Base-by-base conservation (phyloP, 305 asterid species). In the Salvia sclarea region DNA sequence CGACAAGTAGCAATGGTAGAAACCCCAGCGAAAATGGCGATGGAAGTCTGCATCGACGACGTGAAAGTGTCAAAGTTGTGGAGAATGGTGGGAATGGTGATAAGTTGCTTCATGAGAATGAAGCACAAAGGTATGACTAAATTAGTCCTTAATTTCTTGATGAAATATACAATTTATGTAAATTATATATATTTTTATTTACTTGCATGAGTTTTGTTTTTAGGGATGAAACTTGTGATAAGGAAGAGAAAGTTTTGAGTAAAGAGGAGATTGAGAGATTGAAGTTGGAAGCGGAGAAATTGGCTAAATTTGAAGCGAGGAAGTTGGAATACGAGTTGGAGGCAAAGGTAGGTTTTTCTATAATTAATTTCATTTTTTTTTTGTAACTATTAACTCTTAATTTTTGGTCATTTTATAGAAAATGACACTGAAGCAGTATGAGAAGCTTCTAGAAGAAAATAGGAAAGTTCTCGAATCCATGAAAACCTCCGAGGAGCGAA, bases 371-470 rank as follows among this genome's bases (percentile, higher is more conserved):
- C 3, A 16, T 4, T 14, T 6, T 11, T 31, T 18, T 52, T 1
- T 11, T 20, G 9, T 11, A 16, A 22, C 33, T 12, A 1, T 35
- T 24, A 59, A 20, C n/a, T 20, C 7, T 1, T 58, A 17, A 20
- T 33, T 4, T 30, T 3, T 1, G 41, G 47, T 25, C 48, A 24
- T 2, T 5, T 41, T 9, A 37, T 45, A 74, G 73, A 20, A 2
- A 58, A 74, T 55, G 74, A 69, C 74, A n/a, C 37, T 69, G 13
- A 30, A 45, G 12, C 25, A 56, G 17, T 68, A 68, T 16, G 78
- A 74, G 58, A 44, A 71, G 50, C 8, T 18, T 58, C 28, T 52
- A 4, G 21, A 43, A 43, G 57, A 69, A 62, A 68, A 61, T 66
- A 68, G 66, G 66, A 61, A 53, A 35, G 31, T 0, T 52, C 55